These are phyloP conservation scores for Fraxinus floribunda DNA, from an alignment of 305 asterid species.

Conservation along the genomic window DNA sequence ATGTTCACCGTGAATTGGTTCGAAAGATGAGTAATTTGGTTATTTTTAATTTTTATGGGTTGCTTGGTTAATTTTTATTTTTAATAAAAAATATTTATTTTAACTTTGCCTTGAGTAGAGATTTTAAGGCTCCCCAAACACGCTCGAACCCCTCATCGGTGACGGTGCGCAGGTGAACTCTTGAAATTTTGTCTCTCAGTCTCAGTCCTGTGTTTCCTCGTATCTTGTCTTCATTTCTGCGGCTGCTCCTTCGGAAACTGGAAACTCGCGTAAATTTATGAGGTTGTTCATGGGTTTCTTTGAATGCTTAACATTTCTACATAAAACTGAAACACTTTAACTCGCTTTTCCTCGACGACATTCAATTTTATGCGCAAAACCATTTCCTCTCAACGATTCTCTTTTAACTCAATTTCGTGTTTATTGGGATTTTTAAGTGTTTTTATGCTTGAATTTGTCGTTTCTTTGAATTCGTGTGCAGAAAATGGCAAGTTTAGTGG, in stretches of 20 bases:
- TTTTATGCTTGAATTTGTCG: not conserved
- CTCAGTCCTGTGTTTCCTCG: not conserved
- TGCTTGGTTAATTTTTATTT: not conserved
- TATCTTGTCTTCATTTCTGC: not conserved
- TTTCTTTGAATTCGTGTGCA: slow-evolving; percentile 19
- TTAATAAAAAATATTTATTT: not conserved
- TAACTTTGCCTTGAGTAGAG: not conserved
- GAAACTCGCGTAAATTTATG: not conserved
- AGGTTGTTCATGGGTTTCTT: not conserved
- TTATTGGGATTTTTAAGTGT: not conserved
- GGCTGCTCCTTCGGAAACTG: slow-evolving; percentile 7
- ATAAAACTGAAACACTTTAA: not conserved
- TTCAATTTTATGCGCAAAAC: not conserved
- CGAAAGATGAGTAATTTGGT: not conserved
- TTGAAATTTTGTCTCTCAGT: not conserved
- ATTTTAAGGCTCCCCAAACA: not conserved
- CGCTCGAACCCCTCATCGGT: not conserved
- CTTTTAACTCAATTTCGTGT: slow-evolving; percentile 1
- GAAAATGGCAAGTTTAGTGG: slow-evolving; percentile 86
- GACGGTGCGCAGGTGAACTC: not conserved
- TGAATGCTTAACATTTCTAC: slow-evolving; percentile 21
- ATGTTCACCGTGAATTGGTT: not conserved
- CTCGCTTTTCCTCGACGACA: slow-evolving; percentile 19
- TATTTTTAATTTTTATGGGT: not conserved
- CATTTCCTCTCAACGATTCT: not conserved